Conservation (phyloP, 495 filamentous ascomycete genomes). For the Rostrohypoxylon terebratum region DNA sequence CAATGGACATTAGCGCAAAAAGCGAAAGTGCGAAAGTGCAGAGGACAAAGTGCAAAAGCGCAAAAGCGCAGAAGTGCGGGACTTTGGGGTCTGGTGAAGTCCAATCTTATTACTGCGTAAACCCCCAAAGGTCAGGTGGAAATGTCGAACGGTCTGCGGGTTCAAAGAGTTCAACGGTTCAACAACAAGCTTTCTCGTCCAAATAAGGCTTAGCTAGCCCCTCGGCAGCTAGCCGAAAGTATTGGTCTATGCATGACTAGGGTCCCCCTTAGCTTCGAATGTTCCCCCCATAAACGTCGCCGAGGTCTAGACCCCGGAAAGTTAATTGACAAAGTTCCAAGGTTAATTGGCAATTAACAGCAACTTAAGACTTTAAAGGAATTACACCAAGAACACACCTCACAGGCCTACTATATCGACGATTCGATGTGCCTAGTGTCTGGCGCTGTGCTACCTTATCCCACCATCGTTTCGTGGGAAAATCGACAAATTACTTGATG, state of each 20-base stretch:
- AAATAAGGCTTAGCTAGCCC: conserved; percentile 33
- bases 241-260: conserved; percentile 27
- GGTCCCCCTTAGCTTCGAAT: conserved; percentile 3
- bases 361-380: no score
- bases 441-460: background rate
- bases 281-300: conserved; percentile 1
- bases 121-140: conserved; percentile 1
- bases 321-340: conserved; percentile 16
- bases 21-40: background rate
- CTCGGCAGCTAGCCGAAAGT: conserved; percentile 34
- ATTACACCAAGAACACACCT: no score
- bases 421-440: background rate
- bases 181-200: conserved; percentile 38
- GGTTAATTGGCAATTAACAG: background rate
- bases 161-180: background rate
- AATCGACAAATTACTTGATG: background rate
- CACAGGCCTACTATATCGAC: no score
- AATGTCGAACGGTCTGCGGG: background rate
- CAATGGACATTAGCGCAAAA: background rate
- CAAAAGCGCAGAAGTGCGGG: no score
- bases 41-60: background rate
- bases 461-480: background rate
- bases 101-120: conserved; percentile 1
- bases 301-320: conserved; percentile 22
- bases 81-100: background rate